Evolutionary conservation across 1,284 basidiomycete genomes (phyloP).

Genomic region (Wolfiporia cocos): DNA sequence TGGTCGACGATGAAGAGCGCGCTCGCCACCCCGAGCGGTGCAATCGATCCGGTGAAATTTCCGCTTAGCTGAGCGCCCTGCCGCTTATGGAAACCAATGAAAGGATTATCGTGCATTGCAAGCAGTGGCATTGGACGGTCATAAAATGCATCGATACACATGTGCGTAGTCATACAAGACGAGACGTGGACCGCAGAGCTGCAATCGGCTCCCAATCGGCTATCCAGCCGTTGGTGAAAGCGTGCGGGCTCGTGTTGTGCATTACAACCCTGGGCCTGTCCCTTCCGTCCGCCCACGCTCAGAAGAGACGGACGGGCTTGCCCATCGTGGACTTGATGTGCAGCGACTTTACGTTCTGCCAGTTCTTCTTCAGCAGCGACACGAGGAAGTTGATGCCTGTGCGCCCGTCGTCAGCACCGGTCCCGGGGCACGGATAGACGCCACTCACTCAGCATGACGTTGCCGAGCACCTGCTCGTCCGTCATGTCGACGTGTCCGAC

Average conservation of each 20-base stretch:
- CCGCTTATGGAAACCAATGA: no score
- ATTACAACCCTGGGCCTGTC: slow-evolving; percentile 42
- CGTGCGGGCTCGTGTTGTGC: slow-evolving; percentile 88
- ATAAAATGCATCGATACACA: no score
- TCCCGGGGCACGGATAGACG: not conserved
- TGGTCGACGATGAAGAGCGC: slow-evolving; percentile 5
- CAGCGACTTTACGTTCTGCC: slow-evolving; percentile 99
- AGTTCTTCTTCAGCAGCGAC: slow-evolving; percentile 99
- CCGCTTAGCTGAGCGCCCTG: slow-evolving; percentile 21
- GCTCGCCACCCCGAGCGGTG: slow-evolving; percentile 1
- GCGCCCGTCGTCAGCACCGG: slow-evolving; percentile 7
- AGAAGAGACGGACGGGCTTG: slow-evolving; percentile 94
- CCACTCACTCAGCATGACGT: slow-evolving; percentile 90
- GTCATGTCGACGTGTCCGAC: slow-evolving; percentile 97
- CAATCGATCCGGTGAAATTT: slow-evolving; percentile 20
- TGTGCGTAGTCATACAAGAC: not conserved
- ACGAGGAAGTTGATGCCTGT: slow-evolving; percentile 99
- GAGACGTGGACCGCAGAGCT: slow-evolving; percentile 12
- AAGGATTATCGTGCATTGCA: no score
- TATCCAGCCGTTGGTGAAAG: slow-evolving; percentile 80
- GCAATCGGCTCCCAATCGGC: slow-evolving; percentile 85
- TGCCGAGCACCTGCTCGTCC: slow-evolving; percentile 94
- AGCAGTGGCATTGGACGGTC: no score
- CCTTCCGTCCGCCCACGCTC: slow-evolving; percentile 26
- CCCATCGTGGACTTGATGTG: slow-evolving; percentile 99